Evolutionary conservation across 192 early-diverging fungal genomes (phyloP).

Genomic region (Linnemannia hyalina): DNA sequence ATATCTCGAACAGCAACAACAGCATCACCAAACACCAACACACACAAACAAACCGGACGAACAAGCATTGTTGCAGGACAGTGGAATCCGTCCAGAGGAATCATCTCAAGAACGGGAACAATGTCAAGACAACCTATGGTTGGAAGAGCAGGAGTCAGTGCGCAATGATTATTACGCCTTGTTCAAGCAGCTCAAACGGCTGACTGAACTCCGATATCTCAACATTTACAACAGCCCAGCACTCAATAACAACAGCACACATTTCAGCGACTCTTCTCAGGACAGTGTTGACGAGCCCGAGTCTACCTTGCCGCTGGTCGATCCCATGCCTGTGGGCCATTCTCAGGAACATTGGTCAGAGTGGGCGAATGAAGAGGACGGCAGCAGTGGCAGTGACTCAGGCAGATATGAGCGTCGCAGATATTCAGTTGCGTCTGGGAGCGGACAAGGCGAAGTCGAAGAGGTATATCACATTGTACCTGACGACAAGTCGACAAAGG

Average conservation of each 20-base stretch:
- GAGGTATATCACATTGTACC: not conserved
- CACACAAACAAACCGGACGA: not conserved
- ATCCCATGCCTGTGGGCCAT: not conserved
- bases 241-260: constrained; percentile 17
- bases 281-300: not conserved
- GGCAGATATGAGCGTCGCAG: not conserved
- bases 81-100: not conserved
- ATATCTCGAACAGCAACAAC: constrained; percentile 8
- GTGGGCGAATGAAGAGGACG: not conserved
- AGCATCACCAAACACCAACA: not conserved
- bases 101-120: constrained; percentile 2
- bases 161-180: constrained; percentile 37
- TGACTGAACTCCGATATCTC: constrained; percentile 13
- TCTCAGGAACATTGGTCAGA: not conserved
- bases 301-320: not conserved
- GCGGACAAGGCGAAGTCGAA: not conserved
- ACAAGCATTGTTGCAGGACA: not conserved
- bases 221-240: constrained; percentile 48
- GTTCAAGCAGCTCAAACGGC: constrained; percentile 35
- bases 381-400: not conserved
- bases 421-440: not conserved
- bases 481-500: not conserved
- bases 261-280: not conserved
- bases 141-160: constrained; percentile 23
- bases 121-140: not conserved